These are phyloP conservation scores for Lachancea dasiensis DNA, from an alignment of 805 yeast species.

Conservation along the genomic window DNA sequence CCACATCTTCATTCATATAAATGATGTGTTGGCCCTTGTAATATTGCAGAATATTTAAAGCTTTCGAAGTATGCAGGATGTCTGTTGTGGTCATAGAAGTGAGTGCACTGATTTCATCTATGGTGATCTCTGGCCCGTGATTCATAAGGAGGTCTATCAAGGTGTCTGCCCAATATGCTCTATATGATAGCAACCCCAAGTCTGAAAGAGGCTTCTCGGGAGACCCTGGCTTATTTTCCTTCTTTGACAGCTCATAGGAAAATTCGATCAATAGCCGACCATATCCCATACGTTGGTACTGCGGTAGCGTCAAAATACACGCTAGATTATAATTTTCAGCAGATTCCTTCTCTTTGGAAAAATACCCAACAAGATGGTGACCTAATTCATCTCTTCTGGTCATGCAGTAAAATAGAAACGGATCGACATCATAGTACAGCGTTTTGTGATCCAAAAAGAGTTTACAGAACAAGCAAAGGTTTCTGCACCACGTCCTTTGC, in stretches of 20 bases:
- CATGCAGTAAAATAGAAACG: slow-evolving; percentile 94
- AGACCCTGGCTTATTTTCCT: slow-evolving; percentile 87
- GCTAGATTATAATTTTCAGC: slow-evolving; percentile 96
- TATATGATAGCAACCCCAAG: slow-evolving; percentile 84
- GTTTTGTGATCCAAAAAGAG: slow-evolving; percentile 94
- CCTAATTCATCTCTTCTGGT: slow-evolving; percentile 84
- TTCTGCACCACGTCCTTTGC: slow-evolving; percentile 96
- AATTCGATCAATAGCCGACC: slow-evolving; percentile 90
- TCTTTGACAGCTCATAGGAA: slow-evolving; percentile 82
- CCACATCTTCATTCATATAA: slow-evolving; percentile 74
- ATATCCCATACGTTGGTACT: slow-evolving; percentile 91
- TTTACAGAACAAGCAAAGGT: slow-evolving; percentile 83
- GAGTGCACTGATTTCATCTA: slow-evolving; percentile 80
- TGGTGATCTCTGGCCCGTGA: slow-evolving; percentile 58
- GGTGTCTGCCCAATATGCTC: slow-evolving; percentile 96
- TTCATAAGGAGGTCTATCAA: slow-evolving; percentile 69
- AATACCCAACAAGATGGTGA: slow-evolving; percentile 93
- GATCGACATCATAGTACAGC: slow-evolving; percentile 95
- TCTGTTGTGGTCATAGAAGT: slow-evolving; percentile 97
- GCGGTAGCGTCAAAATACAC: slow-evolving; percentile 92
- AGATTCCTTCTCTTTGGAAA: slow-evolving; percentile 94
- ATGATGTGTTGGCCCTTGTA: slow-evolving; percentile 94
- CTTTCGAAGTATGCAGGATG: slow-evolving; percentile 86
- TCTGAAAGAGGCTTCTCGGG: slow-evolving; percentile 98
- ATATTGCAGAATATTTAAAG: slow-evolving; percentile 81